Percentiles rank a stretch among this genome's conserved stretches.
These are phyloP conservation scores for Penicillium longicatenatum DNA, from an alignment of 495 filamentous ascomycete species.

Conservation along the genomic window DNA sequence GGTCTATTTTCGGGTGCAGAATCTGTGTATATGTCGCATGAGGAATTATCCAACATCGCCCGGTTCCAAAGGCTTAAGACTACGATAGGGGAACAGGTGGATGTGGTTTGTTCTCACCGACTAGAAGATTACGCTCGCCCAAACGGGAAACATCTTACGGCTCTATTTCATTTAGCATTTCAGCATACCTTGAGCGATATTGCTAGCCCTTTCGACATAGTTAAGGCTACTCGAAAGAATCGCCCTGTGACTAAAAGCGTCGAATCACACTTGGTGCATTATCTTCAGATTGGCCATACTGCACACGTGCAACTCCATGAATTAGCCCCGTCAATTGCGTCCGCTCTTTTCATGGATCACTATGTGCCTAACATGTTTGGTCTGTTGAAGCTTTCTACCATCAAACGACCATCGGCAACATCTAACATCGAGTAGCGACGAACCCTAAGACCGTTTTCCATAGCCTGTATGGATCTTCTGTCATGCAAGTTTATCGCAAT, in stretches of 20 bases:
- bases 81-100: neutral
- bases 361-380: slow-evolving; percentile 32
- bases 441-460: neutral
- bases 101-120: neutral
- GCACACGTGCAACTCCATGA: slow-evolving; percentile 7
- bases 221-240: slow-evolving; percentile 16
- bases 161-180: slow-evolving; percentile 18
- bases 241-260: slow-evolving; percentile 8
- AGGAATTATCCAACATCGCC: neutral
- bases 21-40: neutral
- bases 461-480: neutral
- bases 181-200: slow-evolving; percentile 4
- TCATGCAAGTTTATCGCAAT: neutral
- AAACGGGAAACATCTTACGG: slow-evolving; percentile 11
- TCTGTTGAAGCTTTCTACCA: slow-evolving; percentile 15
- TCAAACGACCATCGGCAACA: too few relatives aligned
- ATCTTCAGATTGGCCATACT: slow-evolving; percentile 14
- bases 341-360: slow-evolving; percentile 32
- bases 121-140: slow-evolving; percentile 4
- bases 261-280: slow-evolving; percentile 13
- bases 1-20: neutral
- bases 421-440: neutral
- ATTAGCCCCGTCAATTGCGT: slow-evolving; percentile 29
- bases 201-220: slow-evolving; percentile 16
- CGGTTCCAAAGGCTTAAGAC: neutral